Evolutionary conservation across 2,329 filamentous ascomycete species (phyloP).

Genomic region (Sporothrix mexicana): DNA sequence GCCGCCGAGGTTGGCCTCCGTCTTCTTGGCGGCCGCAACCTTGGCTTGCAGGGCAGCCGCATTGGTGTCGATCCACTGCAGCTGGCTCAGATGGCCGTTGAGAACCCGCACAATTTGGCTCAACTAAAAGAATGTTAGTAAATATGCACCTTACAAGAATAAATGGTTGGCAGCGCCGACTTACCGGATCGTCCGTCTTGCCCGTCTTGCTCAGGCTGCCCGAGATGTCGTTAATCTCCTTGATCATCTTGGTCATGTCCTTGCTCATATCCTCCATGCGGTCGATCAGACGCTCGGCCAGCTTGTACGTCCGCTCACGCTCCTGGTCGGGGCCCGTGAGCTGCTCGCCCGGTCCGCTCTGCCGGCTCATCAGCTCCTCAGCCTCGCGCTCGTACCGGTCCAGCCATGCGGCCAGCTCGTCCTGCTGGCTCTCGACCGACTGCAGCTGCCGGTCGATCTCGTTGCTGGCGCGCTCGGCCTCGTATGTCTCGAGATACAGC

Average conservation of each 20-base stretch:
- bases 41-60: conserved; percentile 81
- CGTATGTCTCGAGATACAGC: conserved; percentile 87
- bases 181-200: conserved; percentile 85
- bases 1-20: conserved; percentile 66
- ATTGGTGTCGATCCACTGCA: conserved; percentile 92
- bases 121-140: conserved; percentile 60
- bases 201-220: conserved; percentile 84
- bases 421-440: conserved; percentile 88
- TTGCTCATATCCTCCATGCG: conserved; percentile 92
- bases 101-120: conserved; percentile 95
- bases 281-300: conserved; percentile 91
- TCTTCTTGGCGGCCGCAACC: conserved; percentile 81
- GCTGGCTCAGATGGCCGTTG: conserved; percentile 87
- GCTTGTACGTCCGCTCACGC: conserved; percentile 92
- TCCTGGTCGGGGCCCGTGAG: conserved; percentile 91
- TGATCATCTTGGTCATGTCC: conserved; percentile 93
- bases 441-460: conserved; percentile 93
- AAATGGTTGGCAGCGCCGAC: conserved; percentile 44
- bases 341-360: conserved; percentile 70
- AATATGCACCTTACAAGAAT: neutral
- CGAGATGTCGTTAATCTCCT: conserved; percentile 96
- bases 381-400: conserved; percentile 92
- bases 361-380: conserved; percentile 82
- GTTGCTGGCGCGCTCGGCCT: conserved; percentile 88
- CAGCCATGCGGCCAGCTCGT: conserved; percentile 85